Evolutionary conservation across 2,329 filamentous ascomycete species (phyloP), one percentile per base, ranked within the genome.

Genomic region (Hypoxylon sp.): DNA sequence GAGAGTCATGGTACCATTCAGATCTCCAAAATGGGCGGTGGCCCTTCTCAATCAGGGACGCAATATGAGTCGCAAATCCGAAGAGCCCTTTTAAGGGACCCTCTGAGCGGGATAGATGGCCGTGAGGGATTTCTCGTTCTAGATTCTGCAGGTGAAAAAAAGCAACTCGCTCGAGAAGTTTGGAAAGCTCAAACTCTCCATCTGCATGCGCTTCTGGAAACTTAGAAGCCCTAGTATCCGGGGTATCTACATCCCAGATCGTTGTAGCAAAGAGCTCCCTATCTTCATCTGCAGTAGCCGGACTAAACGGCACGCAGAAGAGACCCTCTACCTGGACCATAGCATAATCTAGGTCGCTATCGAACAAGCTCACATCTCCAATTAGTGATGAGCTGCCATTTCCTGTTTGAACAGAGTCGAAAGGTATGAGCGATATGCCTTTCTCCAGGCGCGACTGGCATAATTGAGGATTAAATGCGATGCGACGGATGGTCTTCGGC

Each of bases 261-360:
- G 29, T 40, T 3, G 13, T 43, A 2, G 49, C 17, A 20, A 51
- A 57, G 9, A 57, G 15, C 13, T 45, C 49, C 16, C 15, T 51
- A 31, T 59, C 57, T 5, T 59, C 43, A 6, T 40, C 13, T 0
- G 21, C 36, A 3, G 38, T 46, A 3, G 38, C 3, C 2, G 2
- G 9, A 3, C 42, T 12, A 11, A 57, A 21, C 1, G 57, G 57
- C 4, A 43, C 32, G 15, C 27, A 51, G 7, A 32, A 7, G 6
- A 60, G 37, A 5, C 45, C 54, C 15, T 58, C 31, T 9, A 60
- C 17, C 16, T 60, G 54, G 7, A 58, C 25, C 36, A 60, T 49
- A 3, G 46, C 51, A 15, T 46, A 3, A 4, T 21, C 12, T 1
- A 9, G 3, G 1, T 19, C 42, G 2, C 1, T 15, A 3, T 42